Conservation (phyloP, 768 basidiomycete genomes). For the Scleroderma citrinum region DNA sequence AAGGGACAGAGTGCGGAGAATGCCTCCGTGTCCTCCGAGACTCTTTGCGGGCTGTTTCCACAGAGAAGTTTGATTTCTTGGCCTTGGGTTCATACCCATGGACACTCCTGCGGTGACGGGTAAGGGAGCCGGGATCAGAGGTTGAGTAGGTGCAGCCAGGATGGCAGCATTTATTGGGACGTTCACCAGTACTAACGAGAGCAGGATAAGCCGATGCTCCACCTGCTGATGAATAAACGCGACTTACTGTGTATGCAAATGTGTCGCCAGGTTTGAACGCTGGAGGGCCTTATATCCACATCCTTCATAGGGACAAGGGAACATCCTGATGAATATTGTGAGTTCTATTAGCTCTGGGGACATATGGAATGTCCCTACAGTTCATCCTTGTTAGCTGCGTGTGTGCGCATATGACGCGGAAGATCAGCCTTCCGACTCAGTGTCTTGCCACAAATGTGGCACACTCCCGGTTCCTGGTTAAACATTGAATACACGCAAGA, state of each 20-base stretch:
- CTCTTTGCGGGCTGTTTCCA: background rate
- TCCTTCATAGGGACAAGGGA: constrained; percentile 12
- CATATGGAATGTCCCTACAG: constrained; percentile 12
- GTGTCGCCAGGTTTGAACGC: constrained; percentile 21
- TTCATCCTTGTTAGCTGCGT: constrained; percentile 16
- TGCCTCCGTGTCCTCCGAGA: background rate
- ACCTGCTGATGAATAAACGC: background rate
- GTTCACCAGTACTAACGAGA: constrained; percentile 18
- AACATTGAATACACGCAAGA: background rate
- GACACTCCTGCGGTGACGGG: constrained; percentile 18
- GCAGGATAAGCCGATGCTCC: background rate
- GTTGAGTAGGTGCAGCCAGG: constrained; percentile 17
- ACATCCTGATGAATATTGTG: constrained; percentile 16
- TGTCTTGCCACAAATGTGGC: constrained; percentile 8
- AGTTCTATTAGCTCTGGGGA: background rate
- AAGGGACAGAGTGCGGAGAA: background rate
- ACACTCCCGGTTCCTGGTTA: constrained; percentile 7
- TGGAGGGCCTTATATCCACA: constrained; percentile 23
- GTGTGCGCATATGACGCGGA: constrained; percentile 20
- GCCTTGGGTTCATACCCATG: constrained; percentile 18
- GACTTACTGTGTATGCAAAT: constrained; percentile 28
- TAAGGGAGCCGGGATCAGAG: constrained; percentile 19
- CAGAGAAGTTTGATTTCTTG: background rate
- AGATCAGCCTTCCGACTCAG: constrained; percentile 24
- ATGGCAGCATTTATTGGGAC: constrained; percentile 12